Evolutionary conservation across 169 alveolate species (phyloP), one percentile per base, ranked within the genome.

Genomic region (Condylostoma magnum): DNA sequence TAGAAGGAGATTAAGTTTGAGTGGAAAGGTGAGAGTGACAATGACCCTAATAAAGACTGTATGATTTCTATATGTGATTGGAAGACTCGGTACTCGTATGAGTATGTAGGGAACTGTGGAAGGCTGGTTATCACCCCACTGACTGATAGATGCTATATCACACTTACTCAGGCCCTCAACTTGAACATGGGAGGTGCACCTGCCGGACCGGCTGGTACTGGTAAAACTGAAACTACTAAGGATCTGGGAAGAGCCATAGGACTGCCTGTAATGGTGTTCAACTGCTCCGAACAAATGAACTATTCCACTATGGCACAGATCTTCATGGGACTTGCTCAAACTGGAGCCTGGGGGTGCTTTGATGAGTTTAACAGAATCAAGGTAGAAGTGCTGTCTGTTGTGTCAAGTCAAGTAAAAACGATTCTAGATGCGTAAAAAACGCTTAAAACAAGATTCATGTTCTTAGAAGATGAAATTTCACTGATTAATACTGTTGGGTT

Each of bases 311-410:
- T 95, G 97, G 98, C 98, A 10, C 90, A 95, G 53, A 97, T 97
- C 56, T 97, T 96, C 87, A 86, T 95, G 69, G 99, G 99, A 41
- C 91, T 95, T 1, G 85, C 96, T 10, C 91, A 96, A 80, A 90
- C 98, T 44, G 99, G 99, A 46, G 94, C 95, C 80, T 97, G 99
- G 99, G 99, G 99, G 33, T 97, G 99, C 83, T 97, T 97, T 77
- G 99, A 97, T 90, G 99, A 97, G 94, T 97, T 97, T 76, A 97
- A 97, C 69, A 92, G 99, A 65, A 95, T 97, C 83, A 92, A 96
- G 25, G 92, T 95, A 65, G 99, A 95, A 87, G 99, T 97, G 80
- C 82, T 97, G 65, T 95, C 99, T 38, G 99, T 95, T 72, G 98
- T 97, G 47, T 91, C 98, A 15, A 95, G 98, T 22, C 97, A 97